Base-by-base conservation (phyloP, 768 basidiomycete species). In the Ephemerocybe angulata region DNA sequence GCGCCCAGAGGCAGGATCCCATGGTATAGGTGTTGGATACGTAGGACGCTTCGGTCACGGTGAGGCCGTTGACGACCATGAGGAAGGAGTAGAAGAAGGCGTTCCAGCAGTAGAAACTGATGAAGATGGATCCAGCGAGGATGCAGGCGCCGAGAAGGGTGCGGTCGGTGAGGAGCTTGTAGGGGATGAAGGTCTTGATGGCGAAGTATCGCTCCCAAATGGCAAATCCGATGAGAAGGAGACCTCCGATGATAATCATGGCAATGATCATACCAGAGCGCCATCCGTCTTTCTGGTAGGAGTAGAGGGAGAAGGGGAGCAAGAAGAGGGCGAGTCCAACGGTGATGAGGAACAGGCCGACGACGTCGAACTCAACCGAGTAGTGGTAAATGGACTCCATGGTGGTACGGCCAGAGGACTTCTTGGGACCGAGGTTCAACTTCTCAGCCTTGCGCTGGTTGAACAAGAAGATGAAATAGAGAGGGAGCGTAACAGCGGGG, bases 271-370 rank as follows among this genome's bases (percentile, higher is more conserved):
- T 47, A 29, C 6, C 24, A 47, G 44, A 47, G 15, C 28, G 22
- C 44, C 44, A 47, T 47, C 28, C 24, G 11, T 47, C 12, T n/a
- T n/a, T 15, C 28, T 47, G 44, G 44, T 47, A 47, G 24, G 44
- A 47, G 44, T 47, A 47, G 44, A 47, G 44, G 44, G 44, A 47
- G 28, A 47, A 47, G 44, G 44, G 44, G 22, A 47, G 44, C 19
- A 47, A 24, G 44, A 47, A 47, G 44, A 47, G 44, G 44, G 44
- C 44, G 22, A 47, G 44, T 6, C 44, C 44, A 7, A 24, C 44
- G 22, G n/a, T 47, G 44, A 47, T 47, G 44, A 47, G 44, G 22
- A 47, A 29, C 19, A 47, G 44, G n/a, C 44, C 44, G 44, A 47
- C 12, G 8, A 22, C 22, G 24, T 47, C 44, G 22, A 47, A 47